Evolutionary conservation across 179 eudicot species (phyloP), one percentile per base, ranked within the genome.

Genomic region (Spergularia azorica): DNA sequence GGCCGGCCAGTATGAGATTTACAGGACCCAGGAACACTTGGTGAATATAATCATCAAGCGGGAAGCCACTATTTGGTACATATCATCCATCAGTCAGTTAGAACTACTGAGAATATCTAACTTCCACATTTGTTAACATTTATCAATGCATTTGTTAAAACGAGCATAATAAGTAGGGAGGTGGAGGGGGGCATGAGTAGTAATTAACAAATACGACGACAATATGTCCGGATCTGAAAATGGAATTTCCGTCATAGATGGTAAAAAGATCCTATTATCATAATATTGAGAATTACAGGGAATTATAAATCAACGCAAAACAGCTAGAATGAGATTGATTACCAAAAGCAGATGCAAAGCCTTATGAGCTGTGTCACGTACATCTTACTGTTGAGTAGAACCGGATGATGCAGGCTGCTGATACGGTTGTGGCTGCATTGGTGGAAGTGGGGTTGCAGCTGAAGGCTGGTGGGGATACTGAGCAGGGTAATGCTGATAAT

Each of bases 401-500:
- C 55, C 68, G 11, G 68, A 69, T 69, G 74, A 50, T 43, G 70
- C 73, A 67, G 73, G 67, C 55, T 52, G 60, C 73, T 71, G 69
- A 14, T 56, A 68, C 71, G 75, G 84, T 61, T 74, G 79, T n/a
- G 72, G 83, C 62, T 73, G 79, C 9, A 41, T 38, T 16, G 83
- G 56, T n/a, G 81, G 43, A 18, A 74, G 83, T 15, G 76, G 83
- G 2, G 80, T 80, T 13, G 79, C 71, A 43, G 72, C 63, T 67
- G 78, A 32, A 38, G 81, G 72, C 57, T 70, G 82, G n/a, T 82
- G 79, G 64, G 74, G 79, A 39, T 67, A 83, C 59, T 79, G 80
- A 36, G 63, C 81, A 26, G 32, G 83, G 51, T 76, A 79, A 18
- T 79, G 83, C 82, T 80, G 86, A 73, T 79, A 76, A 61, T 80